Evolutionary conservation across 345 rosid species (phyloP).

Genomic region (Alliaria petiolata): DNA sequence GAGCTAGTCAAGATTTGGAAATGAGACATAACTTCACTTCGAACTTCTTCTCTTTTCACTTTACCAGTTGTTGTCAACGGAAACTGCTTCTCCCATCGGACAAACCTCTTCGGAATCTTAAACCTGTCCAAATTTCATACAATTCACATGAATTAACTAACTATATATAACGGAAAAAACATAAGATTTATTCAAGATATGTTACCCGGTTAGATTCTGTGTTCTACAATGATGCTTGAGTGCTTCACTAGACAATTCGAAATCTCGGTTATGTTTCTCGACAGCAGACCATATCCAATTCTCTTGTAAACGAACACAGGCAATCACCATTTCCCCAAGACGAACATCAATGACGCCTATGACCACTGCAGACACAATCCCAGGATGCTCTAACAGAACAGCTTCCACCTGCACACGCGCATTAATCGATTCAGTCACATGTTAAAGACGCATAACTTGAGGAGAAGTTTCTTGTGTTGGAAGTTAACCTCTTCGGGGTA

Average conservation of each 20-base stretch:
- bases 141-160: not conserved
- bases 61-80: constrained; percentile 70
- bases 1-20: constrained; percentile 41
- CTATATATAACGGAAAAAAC: no score
- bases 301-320: constrained; percentile 54
- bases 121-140: constrained; percentile 46
- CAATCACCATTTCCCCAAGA: constrained; percentile 70
- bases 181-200: not conserved
- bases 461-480: not conserved
- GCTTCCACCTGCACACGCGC: constrained; percentile 48
- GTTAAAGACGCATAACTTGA: not conserved
- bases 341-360: constrained; percentile 63
- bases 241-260: constrained; percentile 32
- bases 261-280: constrained; percentile 17
- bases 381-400: constrained; percentile 53
- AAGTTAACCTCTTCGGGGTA: constrained; percentile 80
- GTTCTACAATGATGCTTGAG: constrained; percentile 47
- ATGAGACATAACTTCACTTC: constrained; percentile 42
- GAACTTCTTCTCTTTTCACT: constrained; percentile 62
- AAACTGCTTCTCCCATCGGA: constrained; percentile 61
- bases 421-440: not conserved
- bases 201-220: constrained; percentile 58
- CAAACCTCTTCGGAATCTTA: constrained; percentile 67
- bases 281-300: constrained; percentile 60
- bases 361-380: constrained; percentile 48